Base-by-base conservation (phyloP, 768 basidiomycete genomes). In the Hygrophoropsis aurantiaca region DNA sequence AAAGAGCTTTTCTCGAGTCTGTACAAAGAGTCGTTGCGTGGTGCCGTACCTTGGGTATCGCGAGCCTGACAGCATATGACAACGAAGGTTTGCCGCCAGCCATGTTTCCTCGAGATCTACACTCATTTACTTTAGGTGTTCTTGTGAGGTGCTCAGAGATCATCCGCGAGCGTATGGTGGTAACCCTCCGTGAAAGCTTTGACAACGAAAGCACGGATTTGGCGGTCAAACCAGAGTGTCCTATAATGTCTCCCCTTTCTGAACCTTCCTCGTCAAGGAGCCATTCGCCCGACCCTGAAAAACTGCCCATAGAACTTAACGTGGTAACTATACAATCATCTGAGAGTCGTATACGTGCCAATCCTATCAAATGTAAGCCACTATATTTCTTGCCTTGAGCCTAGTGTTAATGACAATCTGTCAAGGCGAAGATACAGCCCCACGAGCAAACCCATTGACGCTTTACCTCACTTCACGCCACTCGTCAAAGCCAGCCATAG, bases 211-310 rank as follows among this genome's bases (percentile, higher is more conserved):
- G 67, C 18, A 70, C 71, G 44, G 78, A 76, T 46, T 78, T 80
- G n/a, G 85, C 86, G 46, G 63, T 78, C 3, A 78, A 82, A n/a
- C n/a, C n/a, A n/a, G n/a, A n/a, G 57, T 89, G 82, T 61, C 89
- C 88, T 33, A 69, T 80, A 36, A 90, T 87, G 0, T 88, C 88
- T n/a, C 89, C 88, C 3, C 69, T 77, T 15, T 90, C 88, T 8
- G 87, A 88, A 60, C 76, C 75, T 56, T 81, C 85, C 20, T 79
- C 77, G 20, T 87, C 87, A 10, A 73, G 82, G 46, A 73, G 82
- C 23, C 66, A 81, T 20, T 84, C 84, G 2, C 84, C 85, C 9
- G 73, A 69, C 34, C 47, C n/a, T 24, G 43, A 32, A 20, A 33
- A n/a, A 5, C 32, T 37, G 9, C 45, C 53, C 19, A 40, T 40